Base-by-base conservation (phyloP, 192 early-diverging fungal species). In the Coemansia sp. region DNA sequence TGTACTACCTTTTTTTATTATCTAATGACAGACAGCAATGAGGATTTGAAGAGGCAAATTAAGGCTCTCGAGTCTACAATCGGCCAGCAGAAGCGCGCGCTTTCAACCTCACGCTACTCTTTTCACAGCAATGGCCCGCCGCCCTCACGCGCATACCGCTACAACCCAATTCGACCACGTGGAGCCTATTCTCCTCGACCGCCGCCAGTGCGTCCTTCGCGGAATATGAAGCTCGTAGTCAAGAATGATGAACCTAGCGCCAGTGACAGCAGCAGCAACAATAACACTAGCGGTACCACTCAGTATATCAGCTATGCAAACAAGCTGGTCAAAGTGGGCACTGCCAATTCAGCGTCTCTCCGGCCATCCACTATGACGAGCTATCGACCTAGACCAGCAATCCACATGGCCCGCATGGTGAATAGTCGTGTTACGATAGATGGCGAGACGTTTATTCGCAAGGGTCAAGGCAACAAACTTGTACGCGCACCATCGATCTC, bases 171-270 rank as follows among this genome's bases (percentile, higher is more conserved):
- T 24, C 53, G 76, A 5, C 73, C 80, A 29, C 39, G 38, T 11
- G 11, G 34, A 24, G 66, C 29, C 24, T 22, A 49, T 12, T 38
- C 6, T 13, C 31, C 38, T n/a, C 62, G 47, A 24, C 40, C 43
- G 3, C 41, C 66, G 13, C 74, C 55, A 5, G 62, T 69, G 20
- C 68, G 55, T 4, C 69, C 64, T 16, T 83, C 80, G 70, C 73
- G 73, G n/a, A 83, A 78, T 41, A 63, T 83, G 64, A 83, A 78
- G 64, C 76, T 83, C 10, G 61, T 77, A 10, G 80, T 82, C 7
- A 69, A 72, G 36, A 34, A 39, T 18, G 65, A 64, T 1, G 55
- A 53, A 29, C 8, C n/a, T n/a, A 31, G 20, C 2, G n/a, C 20
- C 31, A 15, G n/a, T 22, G 15, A 11, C 20, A 34, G 36, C 34